Base-by-base conservation (phyloP, 2,329 filamentous ascomycete species). In the Colletotrichum costaricense region DNA sequence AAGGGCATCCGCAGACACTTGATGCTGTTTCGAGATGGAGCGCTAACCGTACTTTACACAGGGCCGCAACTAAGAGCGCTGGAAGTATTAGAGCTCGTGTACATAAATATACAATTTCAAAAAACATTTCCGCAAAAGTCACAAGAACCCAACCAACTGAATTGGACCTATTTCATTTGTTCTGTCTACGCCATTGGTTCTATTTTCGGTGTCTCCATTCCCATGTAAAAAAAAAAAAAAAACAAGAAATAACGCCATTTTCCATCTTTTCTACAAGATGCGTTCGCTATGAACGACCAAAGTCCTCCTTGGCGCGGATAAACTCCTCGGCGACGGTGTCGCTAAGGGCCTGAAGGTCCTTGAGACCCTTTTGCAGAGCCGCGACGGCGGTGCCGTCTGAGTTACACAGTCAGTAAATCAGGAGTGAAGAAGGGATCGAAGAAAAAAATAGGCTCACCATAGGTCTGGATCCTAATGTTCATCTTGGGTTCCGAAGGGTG, bases 381-480 rank as follows among this genome's bases (percentile, higher is more conserved):
- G 96, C 92, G 46, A 94, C 92, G 2, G 95, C 96, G 24, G 90
- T 94, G 56, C 91, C 91, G 77, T 95, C 95, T 97, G 76, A 22
- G 19, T 60, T 59, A 9, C 5, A 22, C 62, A 79, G 76, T 49
- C 22, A 12, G 49, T 16, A 5, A 38, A 16, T 9, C 6, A 4
- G 14, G 24, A 14, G 6, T 28, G 30, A n/a, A 2, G 33, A 5
- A 14, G n/a, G 33, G 64, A 60, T 26, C 38, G 63, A 19, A 66
- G 33, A 12, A 38, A 38, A 14, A 35, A 35, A 35, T 0, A 38
- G 14, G 8, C 91, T 81, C 86, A 98, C 96, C 94, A 79, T 97
- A 98, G 77, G 96, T 99, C 84, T 99, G 97, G 75, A 99, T 98
- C 79, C 97, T 91, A 75, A 99, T 87, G 80, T 98, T 98, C 96